phyloP scores from a whole-genome alignment of 495 filamentous ascomycete species.

The Penicillium odoratum region DNA sequence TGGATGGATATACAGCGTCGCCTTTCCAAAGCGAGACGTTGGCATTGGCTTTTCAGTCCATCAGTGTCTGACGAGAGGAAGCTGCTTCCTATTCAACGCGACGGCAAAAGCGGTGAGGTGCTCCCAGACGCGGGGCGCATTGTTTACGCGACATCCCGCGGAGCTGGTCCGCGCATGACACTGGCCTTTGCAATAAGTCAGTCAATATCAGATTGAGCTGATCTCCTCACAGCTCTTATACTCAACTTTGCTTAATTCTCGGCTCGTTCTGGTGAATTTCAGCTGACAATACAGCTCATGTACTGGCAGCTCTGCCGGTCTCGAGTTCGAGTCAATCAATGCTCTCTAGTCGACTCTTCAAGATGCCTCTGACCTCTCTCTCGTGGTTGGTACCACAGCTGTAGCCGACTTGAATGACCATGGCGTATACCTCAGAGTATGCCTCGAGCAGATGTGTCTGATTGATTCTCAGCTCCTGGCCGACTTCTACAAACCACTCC shows the following conservation, averaged over 20 bases:
- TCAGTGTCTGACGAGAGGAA: too few species aligned
- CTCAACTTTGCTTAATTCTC: not conserved
- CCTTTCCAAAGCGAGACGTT: not conserved
- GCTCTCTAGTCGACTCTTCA: constrained; percentile 2
- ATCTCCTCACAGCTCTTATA: not conserved
- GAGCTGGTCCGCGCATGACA: not conserved
- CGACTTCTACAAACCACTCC: too few species aligned
- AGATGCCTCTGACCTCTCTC: not conserved
- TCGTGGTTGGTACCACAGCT: not conserved
- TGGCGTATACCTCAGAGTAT: not conserved
- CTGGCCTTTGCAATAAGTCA: not conserved
- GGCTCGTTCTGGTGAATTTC: not conserved
- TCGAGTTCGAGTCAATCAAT: constrained; percentile 1
- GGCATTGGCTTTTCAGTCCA: not conserved
- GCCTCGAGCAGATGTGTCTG: not conserved
- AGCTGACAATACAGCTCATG: not conserved
- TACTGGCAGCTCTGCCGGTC: not conserved
- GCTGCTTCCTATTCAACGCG: not conserved
- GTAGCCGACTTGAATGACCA: not conserved
- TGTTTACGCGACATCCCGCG: not conserved
- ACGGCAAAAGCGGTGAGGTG: constrained; percentile 3
- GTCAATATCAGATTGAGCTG: not conserved
- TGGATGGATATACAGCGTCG: not conserved
- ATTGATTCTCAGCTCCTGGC: not conserved
- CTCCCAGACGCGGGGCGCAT: not conserved